Conservation (phyloP, 495 filamentous ascomycete genomes). For the Podospora conica region DNA sequence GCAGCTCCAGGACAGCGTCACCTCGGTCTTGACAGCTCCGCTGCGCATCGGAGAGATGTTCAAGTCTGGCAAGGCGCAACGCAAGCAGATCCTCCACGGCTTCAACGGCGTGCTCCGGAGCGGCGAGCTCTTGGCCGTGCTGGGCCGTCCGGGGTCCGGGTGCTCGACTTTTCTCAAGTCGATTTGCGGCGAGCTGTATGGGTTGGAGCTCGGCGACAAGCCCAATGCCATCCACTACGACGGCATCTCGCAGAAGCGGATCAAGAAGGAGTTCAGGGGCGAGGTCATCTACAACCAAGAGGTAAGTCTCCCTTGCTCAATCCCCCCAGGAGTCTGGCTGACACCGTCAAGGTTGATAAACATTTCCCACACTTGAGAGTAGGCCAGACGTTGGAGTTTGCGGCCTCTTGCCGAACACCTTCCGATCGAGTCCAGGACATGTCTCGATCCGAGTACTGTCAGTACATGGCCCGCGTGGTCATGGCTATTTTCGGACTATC, state of each 20-base stretch:
- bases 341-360: conserved; percentile 53
- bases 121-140: conserved; percentile 75
- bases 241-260: conserved; percentile 42
- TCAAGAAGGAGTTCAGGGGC: conserved; percentile 55
- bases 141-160: conserved; percentile 61
- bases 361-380: conserved; percentile 64
- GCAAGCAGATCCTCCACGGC: conserved; percentile 56
- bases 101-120: conserved; percentile 68
- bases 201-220: conserved; percentile 37
- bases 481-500: conserved; percentile 66
- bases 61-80: conserved; percentile 22
- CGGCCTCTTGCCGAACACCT: conserved; percentile 63
- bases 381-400: conserved; percentile 58
- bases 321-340: background rate
- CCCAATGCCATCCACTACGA: conserved; percentile 47
- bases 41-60: conserved; percentile 44
- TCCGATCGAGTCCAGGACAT: conserved; percentile 57
- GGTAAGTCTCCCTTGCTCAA: conserved; percentile 17
- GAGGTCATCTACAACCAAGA: conserved; percentile 53
- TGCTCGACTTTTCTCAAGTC: conserved; percentile 63
- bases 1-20: conserved; percentile 52
- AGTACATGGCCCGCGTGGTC: conserved; percentile 62
- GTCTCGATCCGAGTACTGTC: conserved; percentile 54
- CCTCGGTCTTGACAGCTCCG: conserved; percentile 42
- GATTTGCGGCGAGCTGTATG: conserved; percentile 59